Evolutionary conservation across 108 stramenopile genomes (phyloP).

Genomic region (Schizochytrium sp.): DNA sequence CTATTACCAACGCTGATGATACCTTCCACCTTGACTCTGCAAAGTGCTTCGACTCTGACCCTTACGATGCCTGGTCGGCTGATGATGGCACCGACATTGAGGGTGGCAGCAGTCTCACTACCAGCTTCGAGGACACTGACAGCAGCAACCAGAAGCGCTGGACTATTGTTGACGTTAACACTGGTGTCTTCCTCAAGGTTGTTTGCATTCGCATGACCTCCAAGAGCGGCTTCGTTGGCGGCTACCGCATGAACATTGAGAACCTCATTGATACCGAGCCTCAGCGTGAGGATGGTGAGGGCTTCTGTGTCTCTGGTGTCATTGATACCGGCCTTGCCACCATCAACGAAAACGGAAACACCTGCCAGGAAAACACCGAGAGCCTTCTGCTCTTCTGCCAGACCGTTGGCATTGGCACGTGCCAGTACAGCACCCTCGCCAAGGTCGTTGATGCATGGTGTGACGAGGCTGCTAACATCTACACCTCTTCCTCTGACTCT

Average conservation of each 20-base stretch:
- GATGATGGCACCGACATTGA: background rate
- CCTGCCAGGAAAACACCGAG: constrained; percentile 26
- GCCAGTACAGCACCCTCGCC: background rate
- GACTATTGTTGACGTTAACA: background rate
- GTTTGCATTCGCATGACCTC: constrained; percentile 22
- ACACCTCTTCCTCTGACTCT: background rate
- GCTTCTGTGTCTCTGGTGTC: constrained; percentile 33
- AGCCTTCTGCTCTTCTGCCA: constrained; percentile 38
- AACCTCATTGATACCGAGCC: constrained; percentile 20
- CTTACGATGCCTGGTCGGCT: constrained; percentile 2
- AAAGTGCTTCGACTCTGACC: constrained; percentile 5
- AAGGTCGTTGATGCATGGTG: constrained; percentile 43
- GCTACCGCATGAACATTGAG: constrained; percentile 57
- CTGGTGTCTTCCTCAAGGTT: background rate
- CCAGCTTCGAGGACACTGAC: background rate
- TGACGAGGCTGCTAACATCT: constrained; percentile 6
- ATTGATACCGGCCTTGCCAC: constrained; percentile 25
- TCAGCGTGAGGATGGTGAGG: background rate
- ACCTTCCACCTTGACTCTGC: constrained; percentile 9
- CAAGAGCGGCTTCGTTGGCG: constrained; percentile 4
- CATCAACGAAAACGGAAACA: background rate
- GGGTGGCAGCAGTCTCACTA: background rate
- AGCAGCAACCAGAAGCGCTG: background rate
- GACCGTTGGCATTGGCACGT: background rate
- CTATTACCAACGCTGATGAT: background rate